Conservation (phyloP, 768 basidiomycete species). For the Phanerochaete carnosa region DNA sequence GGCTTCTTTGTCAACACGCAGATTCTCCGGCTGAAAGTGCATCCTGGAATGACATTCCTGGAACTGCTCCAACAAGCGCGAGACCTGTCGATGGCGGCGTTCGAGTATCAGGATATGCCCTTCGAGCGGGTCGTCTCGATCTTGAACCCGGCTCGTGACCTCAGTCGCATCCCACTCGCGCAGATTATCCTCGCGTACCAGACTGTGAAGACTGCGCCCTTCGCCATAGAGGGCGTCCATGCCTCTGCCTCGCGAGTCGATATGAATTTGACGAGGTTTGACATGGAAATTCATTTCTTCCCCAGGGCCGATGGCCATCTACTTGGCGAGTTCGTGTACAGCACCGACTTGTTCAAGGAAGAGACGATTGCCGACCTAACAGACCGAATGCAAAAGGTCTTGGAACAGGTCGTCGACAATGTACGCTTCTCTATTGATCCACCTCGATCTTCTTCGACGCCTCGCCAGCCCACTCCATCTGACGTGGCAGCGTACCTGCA, state of each 20-base stretch:
- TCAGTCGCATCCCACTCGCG: neutral
- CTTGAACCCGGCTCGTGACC: neutral
- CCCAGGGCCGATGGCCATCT: neutral
- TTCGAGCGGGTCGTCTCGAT: neutral
- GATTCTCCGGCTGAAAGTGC: neutral
- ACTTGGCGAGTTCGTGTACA: neutral
- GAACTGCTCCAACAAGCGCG: neutral
- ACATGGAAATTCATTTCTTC: neutral
- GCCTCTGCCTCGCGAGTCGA: neutral
- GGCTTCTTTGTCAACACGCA: conserved; percentile 7
- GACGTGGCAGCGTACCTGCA: neutral
- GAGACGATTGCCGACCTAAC: neutral
- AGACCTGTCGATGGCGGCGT: neutral
- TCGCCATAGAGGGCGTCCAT: neutral
- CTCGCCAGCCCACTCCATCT: neutral
- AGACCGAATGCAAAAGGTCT: neutral
- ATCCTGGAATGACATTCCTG: neutral
- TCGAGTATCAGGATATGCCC: neutral
- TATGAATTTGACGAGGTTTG: neutral
- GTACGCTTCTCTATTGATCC: neutral
- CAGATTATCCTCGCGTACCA: neutral
- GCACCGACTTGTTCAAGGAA: neutral
- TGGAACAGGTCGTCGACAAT: neutral
- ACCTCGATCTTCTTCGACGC: neutral
- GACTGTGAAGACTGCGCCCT: neutral